Evolutionary conservation across 805 yeast species (phyloP), one percentile per base, ranked within the genome.

Genomic region (Kodamaea neixiangensis): DNA sequence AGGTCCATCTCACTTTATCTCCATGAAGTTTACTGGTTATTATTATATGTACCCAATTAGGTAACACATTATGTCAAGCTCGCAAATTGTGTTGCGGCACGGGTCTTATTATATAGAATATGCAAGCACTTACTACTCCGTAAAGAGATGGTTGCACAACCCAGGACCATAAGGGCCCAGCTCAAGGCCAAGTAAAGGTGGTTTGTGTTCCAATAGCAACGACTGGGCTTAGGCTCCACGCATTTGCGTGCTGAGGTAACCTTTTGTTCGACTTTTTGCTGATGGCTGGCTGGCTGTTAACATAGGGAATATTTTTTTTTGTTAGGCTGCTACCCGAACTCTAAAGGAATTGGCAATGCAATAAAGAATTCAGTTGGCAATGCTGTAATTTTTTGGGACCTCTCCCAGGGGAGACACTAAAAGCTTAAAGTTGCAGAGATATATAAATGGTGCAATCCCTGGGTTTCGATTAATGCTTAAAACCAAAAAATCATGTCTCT

Each of bases 21-120:
- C 15, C 6, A 9, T 14, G 21, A 15, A 17, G 21, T 7, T 37
- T 37, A 37, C 41, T 37, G 17, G 41, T 14, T 37, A 13, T 37
- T 37, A 5, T 15, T 37, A 15, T 37, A 3, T 19, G 41, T 51
- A 7, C 61, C 61, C 31, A 47, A 50, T 46, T 52, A 42, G 59
- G 60, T 33, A 56, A 25, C 31, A 10, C 31, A 13, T 25, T 25
- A 3, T 25, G 31, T 25, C 31, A 25, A 25, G 11, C n/a, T n/a
- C n/a, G n/a, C n/a, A n/a, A n/a, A n/a, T n/a, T n/a, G 5, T 9
- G 11, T 25, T 25, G 31, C 31, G 31, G 31, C 10, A 25, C 10
- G 5, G 31, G 11, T 25, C 31, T 25, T 25, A 9, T 25, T 5
- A n/a, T n/a, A n/a, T n/a, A n/a, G n/a, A 33, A 33, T 17, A 37